phyloP scores from a whole-genome alignment of 2,329 filamentous ascomycete genomes.

The Colletotrichum viniferum region DNA sequence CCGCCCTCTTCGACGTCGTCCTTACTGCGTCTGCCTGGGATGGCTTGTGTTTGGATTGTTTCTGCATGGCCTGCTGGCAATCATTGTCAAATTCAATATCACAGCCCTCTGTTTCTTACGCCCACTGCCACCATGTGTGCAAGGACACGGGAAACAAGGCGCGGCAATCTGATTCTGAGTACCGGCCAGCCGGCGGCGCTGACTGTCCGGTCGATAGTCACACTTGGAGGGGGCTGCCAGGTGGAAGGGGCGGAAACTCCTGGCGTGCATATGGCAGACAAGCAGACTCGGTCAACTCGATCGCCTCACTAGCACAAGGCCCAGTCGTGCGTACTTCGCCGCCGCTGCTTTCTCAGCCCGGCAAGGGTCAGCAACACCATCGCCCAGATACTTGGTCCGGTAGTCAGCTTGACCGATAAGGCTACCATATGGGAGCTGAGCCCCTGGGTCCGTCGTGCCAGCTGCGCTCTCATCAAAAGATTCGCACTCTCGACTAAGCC shows the following conservation, averaged over 20 bases:
- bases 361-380: constrained; percentile 5
- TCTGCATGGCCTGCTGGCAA: neutral
- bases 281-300: constrained; percentile 5
- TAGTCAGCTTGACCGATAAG: neutral
- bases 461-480: neutral
- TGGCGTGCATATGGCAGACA: constrained; percentile 4
- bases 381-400: neutral
- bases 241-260: neutral
- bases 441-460: neutral
- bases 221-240: neutral
- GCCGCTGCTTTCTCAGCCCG: constrained; percentile 1
- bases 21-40: neutral
- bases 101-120: neutral
- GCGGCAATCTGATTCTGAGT: neutral
- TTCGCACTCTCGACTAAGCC: neutral
- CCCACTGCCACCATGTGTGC: neutral
- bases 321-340: neutral
- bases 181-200: neutral
- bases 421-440: neutral
- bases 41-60: neutral
- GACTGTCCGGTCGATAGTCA: neutral
- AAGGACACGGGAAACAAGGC: neutral
- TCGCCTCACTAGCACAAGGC: neutral
- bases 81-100: neutral
- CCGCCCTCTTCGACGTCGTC: neutral